These are phyloP conservation scores for Exophiala spinifera DNA, from an alignment of 2,329 filamentous ascomycete species.

Conservation along the genomic window DNA sequence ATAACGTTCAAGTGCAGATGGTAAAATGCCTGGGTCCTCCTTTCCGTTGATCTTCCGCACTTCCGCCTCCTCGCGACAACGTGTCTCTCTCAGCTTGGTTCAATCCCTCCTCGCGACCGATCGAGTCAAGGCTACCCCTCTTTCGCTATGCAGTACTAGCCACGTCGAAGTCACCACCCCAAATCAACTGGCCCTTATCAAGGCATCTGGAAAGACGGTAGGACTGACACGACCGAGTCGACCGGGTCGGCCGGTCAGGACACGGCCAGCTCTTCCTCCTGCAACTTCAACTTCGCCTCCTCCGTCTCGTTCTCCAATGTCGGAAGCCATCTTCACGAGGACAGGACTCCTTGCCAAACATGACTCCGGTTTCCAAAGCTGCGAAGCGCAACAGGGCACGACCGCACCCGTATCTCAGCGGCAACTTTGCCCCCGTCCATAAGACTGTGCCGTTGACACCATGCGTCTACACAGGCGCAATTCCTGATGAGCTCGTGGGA, in stretches of 20 bases:
- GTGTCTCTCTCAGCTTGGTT: not conserved
- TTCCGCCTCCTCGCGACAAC: not conserved
- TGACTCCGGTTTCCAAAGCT: slow-evolving; percentile 6
- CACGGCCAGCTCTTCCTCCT: not conserved
- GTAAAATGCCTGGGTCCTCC: not conserved
- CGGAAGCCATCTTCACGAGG: not conserved
- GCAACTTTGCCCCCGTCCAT: slow-evolving; percentile 68
- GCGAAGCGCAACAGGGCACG: slow-evolving; percentile 18
- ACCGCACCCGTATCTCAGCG: slow-evolving; percentile 52
- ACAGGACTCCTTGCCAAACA: slow-evolving; percentile 3
- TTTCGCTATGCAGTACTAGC: not conserved
- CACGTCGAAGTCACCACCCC: not conserved
- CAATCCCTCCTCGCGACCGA: not conserved
- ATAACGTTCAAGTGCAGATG: not conserved
- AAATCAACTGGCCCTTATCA: not conserved
- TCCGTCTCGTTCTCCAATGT: slow-evolving; percentile 1
- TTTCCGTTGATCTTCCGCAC: not conserved
- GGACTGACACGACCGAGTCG: not conserved
- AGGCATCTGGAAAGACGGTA: not conserved
- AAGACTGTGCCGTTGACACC: slow-evolving; percentile 54
- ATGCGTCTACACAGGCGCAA: slow-evolving; percentile 56
- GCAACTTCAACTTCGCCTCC: not conserved
- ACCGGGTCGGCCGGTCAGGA: not conserved
- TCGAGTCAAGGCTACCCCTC: not conserved
- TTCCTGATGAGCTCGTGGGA: slow-evolving; percentile 63